Evolutionary conservation across 2,329 filamentous ascomycete species (phyloP), one percentile per base, ranked within the genome.

Genomic region (Claviceps pusilla): DNA sequence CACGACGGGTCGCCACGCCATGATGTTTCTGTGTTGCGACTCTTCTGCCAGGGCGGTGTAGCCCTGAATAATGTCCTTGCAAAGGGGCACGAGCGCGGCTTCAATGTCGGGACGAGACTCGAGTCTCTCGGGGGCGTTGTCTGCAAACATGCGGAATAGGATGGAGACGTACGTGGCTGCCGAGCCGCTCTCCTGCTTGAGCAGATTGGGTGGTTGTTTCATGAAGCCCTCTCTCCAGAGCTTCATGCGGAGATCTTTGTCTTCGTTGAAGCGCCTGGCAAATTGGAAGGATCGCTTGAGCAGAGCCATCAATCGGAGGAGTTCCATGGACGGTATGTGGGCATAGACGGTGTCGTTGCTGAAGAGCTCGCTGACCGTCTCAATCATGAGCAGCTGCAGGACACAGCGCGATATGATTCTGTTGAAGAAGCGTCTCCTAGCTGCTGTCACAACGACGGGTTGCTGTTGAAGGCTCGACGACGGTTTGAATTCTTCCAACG

Each of bases 351-450:
- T 82, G 65, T 97, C 90, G 68, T 97, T 98, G 61, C 89, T 94
- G 73, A 98, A 98, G 50, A 99, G 82, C 69, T 99, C 94, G 64
- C 95, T 94, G 46, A 99, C 94, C 0, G 94, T 99, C 69, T 98
- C 94, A 62, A 98, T 98, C 89, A 98, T 98, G 59, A 99, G 82
- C 2, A 98, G 80, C 69, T 98, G 94, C 9, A 99, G 76, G 4
- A 98, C 94, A 66, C 93, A 99, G 60, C 94, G 91, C 14, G 91
- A 96, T 69, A 99, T 99, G 68, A 99, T 99, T 61, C 91, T 87
- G 72, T 98, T 98, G 77, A 98, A 98, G 74, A 96, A 96, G 52
- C 90, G 86, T 41, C 93, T 82, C 31, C 93, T 86, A 0, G 93
- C 89, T 2, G 89, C 89, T 1, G 93, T 97, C 5, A 99, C 91